These are phyloP conservation scores for Phytophthora tentaculata DNA, from an alignment of 352 stramenopile genomes.

Conservation along the genomic window DNA sequence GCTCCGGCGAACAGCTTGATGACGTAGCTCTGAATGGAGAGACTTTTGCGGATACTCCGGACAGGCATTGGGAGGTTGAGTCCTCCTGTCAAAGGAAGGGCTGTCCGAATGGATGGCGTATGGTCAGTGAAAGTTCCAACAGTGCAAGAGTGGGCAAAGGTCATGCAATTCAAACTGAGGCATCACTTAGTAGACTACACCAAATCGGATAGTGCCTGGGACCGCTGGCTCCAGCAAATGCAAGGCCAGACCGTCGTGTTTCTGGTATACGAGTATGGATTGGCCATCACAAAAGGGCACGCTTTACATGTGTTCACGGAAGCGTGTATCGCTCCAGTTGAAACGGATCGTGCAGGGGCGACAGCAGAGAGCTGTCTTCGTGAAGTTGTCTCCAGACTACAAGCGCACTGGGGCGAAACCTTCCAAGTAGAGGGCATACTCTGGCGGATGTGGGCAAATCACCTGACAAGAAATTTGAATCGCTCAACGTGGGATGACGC, in stretches of 20 bases:
- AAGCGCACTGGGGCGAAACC: not conserved
- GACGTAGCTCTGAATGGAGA: not conserved
- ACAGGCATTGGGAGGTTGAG: not conserved
- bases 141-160: not conserved
- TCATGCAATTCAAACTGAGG: not conserved
- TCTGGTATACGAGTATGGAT: not conserved
- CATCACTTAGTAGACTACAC: not conserved
- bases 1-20: not conserved
- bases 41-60: not conserved
- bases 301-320: not conserved
- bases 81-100: no score
- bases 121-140: not conserved
- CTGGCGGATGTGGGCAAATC: not conserved
- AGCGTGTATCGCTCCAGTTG: not conserved
- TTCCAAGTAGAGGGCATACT: not conserved
- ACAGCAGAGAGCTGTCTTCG: not conserved
- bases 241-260: not conserved
- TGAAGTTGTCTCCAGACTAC: not conserved
- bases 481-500: not conserved
- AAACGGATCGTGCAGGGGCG: slow-evolving; percentile 1
- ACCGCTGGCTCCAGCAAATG: not conserved
- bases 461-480: not conserved
- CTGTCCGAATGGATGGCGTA: no score
- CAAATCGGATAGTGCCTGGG: not conserved
- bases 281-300: not conserved